phyloP scores from a whole-genome alignment of 2,329 filamentous ascomycete species.

The Fusarium nelsonii region DNA sequence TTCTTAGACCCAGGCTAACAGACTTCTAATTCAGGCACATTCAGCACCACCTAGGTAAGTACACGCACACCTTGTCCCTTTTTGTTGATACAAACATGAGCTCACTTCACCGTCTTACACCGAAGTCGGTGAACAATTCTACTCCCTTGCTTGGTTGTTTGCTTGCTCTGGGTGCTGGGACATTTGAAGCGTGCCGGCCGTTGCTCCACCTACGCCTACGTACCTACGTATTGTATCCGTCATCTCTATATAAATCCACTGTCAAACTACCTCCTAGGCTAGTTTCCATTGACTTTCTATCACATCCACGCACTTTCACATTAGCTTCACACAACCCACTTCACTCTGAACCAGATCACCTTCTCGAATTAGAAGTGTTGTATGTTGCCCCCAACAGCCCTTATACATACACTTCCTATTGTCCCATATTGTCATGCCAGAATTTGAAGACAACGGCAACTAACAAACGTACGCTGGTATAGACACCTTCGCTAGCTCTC shows the following conservation, averaged over 20 bases:
- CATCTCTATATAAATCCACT: conserved; percentile 41
- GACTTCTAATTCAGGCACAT: conserved; percentile 24
- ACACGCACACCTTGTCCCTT: conserved; percentile 5
- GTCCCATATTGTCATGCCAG: conserved; percentile 23
- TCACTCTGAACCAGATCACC: conserved; percentile 18
- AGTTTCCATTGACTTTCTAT: conserved; percentile 28
- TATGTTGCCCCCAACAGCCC: conserved; percentile 21
- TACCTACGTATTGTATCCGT: conserved; percentile 10
- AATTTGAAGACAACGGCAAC: conserved; percentile 12
- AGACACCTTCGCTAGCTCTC: conserved; percentile 32
- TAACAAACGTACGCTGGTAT: conserved; percentile 16
- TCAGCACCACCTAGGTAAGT: neutral
- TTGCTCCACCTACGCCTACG: conserved; percentile 35
- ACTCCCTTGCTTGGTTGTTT: conserved; percentile 29
- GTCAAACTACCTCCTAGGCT: conserved; percentile 7
- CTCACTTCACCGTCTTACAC: conserved; percentile 44
- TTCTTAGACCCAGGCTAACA: conserved; percentile 15
- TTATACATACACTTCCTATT: neutral
- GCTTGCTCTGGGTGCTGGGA: neutral
- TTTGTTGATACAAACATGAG: conserved; percentile 4
- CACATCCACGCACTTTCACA: conserved; percentile 26
- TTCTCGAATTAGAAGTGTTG: conserved; percentile 24
- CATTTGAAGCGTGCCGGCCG: conserved; percentile 31
- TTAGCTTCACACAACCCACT: neutral
- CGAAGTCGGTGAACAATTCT: conserved; percentile 43